Conservation (phyloP, 2,329 filamentous ascomycete species). For the Sclerotinia glacialis region DNA sequence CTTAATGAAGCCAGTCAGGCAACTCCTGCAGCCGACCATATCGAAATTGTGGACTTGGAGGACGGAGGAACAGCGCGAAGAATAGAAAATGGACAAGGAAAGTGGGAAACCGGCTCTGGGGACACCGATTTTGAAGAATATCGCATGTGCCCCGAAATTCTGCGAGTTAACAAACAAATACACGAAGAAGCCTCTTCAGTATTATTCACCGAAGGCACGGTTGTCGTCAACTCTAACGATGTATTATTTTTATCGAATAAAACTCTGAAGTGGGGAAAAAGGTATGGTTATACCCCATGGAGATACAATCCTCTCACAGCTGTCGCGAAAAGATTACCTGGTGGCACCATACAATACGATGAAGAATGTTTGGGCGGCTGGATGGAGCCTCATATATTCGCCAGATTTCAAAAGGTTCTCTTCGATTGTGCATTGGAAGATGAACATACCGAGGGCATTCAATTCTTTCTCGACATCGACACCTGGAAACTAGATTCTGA, state of each 20-base stretch:
- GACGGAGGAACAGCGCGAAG: constrained; percentile 1
- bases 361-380: constrained; percentile 7
- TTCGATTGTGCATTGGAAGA: constrained; percentile 23
- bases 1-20: neutral
- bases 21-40: neutral
- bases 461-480: constrained; percentile 26
- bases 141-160: constrained; percentile 22
- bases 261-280: constrained; percentile 5
- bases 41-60: neutral
- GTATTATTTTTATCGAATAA: constrained; percentile 25
- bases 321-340: constrained; percentile 2
- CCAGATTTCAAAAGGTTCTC: constrained; percentile 26
- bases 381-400: constrained; percentile 30
- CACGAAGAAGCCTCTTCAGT: constrained; percentile 25
- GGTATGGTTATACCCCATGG: constrained; percentile 23
- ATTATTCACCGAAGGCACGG: constrained; percentile 24
- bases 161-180: constrained; percentile 26
- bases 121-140: constrained; percentile 12
- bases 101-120: neutral
- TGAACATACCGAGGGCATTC: neutral
- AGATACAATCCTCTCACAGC: constrained; percentile 25
- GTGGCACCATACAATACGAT: constrained; percentile 20
- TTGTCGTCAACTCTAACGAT: constrained; percentile 25
- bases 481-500: constrained; percentile 7
- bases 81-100: neutral